These are phyloP conservation scores for Purpureocillium takamizusanense DNA, from an alignment of 2,329 filamentous ascomycete species.

Conservation along the genomic window DNA sequence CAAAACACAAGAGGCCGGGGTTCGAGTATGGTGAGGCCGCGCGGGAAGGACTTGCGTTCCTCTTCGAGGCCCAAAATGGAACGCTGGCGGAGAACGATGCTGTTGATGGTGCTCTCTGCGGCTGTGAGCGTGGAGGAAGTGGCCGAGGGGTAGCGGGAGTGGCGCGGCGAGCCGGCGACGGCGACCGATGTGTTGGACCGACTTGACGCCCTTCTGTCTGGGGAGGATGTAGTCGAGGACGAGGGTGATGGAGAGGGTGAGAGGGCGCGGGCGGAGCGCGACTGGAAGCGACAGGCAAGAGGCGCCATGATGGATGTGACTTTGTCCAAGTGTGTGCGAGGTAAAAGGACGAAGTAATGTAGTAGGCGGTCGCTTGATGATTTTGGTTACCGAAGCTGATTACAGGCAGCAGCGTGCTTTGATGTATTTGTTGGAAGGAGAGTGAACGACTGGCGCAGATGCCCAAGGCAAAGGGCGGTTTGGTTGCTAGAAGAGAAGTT, in stretches of 20 bases:
- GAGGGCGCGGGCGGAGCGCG: neutral
- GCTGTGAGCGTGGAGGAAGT: conserved; percentile 32
- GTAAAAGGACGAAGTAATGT: too few species aligned
- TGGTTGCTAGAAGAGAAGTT: too few species aligned
- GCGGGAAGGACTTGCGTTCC: conserved; percentile 42
- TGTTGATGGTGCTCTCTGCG: conserved; percentile 44
- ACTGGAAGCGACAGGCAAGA: neutral
- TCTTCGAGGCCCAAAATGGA: conserved; percentile 49
- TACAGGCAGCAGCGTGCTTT: too few species aligned
- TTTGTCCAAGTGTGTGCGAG: too few species aligned
- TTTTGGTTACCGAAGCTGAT: too few species aligned
- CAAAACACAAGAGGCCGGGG: conserved; percentile 55
- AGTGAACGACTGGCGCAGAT: too few species aligned
- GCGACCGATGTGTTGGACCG: conserved; percentile 36
- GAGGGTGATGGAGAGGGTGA: too few species aligned
- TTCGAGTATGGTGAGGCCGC: conserved; percentile 48
- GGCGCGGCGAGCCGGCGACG: conserved; percentile 28
- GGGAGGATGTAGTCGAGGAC: neutral
- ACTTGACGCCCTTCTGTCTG: conserved; percentile 27
- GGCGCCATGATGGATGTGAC: neutral
- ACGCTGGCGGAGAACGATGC: conserved; percentile 48
- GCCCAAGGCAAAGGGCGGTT: too few species aligned
- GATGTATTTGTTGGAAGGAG: too few species aligned
- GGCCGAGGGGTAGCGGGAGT: conserved; percentile 29
- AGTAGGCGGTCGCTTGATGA: too few species aligned